Percentiles rank a stretch among this genome's conserved stretches.
phyloP scores from a whole-genome alignment of 352 stramenopile species.

The Phytopythium montanum region DNA sequence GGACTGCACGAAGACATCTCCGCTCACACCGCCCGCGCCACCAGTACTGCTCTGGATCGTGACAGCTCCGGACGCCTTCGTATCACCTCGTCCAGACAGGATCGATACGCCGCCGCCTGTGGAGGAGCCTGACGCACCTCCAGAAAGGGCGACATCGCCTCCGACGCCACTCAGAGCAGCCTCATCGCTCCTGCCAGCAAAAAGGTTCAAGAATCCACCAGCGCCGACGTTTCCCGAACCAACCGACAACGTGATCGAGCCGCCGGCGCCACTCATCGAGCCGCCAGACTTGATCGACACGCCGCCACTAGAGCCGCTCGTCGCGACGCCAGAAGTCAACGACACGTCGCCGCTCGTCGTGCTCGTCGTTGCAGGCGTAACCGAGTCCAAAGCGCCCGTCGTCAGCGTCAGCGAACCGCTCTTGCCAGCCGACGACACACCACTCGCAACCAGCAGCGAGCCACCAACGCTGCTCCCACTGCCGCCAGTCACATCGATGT shows the following conservation, averaged over 20 bases:
- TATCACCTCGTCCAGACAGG: conserved; percentile 24
- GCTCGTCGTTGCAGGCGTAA: conserved; percentile 5
- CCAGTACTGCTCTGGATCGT: conserved; percentile 29
- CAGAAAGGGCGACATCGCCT: conserved; percentile 25
- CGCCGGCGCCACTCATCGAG: conserved; percentile 18
- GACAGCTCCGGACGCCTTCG: conserved; percentile 44
- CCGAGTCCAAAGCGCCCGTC: conserved; percentile 12
- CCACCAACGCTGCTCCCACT: conserved; percentile 16
- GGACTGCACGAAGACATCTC: conserved; percentile 35
- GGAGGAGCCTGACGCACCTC: conserved; percentile 26
- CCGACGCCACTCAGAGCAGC: conserved; percentile 20
- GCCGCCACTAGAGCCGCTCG: conserved; percentile 18
- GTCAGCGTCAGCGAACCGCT: conserved; percentile 13
- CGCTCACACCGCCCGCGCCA: conserved; percentile 38
- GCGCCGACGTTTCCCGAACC: conserved; percentile 20
- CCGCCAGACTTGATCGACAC: conserved; percentile 17
- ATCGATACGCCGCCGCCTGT: conserved; percentile 37
- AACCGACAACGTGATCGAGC: conserved; percentile 23
- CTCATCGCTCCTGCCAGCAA: conserved; percentile 15
- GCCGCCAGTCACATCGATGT: background rate
- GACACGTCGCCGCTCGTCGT: conserved; percentile 24
- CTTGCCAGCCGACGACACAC: conserved; percentile 16
- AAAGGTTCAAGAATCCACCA: conserved; percentile 23
- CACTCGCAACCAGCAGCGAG: conserved; percentile 13
- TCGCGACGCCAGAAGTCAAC: conserved; percentile 24